These are phyloP conservation scores for Fomitiporia mediterranea DNA, from an alignment of 1,284 basidiomycete species.

Conservation along the genomic window DNA sequence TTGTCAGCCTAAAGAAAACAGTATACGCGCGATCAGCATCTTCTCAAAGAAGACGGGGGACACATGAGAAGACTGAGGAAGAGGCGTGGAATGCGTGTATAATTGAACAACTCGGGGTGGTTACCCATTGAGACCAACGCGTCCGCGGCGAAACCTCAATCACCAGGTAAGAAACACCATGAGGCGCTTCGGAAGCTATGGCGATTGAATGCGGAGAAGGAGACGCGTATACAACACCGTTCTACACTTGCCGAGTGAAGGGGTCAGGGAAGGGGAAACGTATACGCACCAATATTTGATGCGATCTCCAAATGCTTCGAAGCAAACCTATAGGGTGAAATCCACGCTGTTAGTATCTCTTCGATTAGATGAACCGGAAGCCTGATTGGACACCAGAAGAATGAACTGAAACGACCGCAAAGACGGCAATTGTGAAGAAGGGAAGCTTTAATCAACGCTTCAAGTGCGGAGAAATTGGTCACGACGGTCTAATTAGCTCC, in stretches of 20 bases:
- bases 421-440: not conserved
- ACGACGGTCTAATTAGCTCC: not conserved
- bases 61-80: not conserved
- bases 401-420: not conserved
- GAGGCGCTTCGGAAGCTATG: not conserved
- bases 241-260: not conserved
- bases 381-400: not conserved
- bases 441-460: slow-evolving; percentile 2
- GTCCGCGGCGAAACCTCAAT: too few species aligned
- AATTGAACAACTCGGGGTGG: too few species aligned
- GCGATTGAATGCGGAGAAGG: not conserved
- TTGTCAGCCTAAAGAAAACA: slow-evolving; percentile 44
- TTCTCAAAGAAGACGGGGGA: not conserved
- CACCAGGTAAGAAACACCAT: not conserved
- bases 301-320: slow-evolving; percentile 67
- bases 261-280: not conserved
- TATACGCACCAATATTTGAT: slow-evolving; percentile 64
- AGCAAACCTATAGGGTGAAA: slow-evolving; percentile 46
- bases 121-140: too few species aligned
- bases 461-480: slow-evolving; percentile 8
- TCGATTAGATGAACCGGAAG: not conserved
- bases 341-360: not conserved
- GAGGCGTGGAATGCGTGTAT: slow-evolving; percentile 4
- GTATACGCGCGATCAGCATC: not conserved
- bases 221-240: not conserved